Percentiles rank a stretch among this genome's conserved stretches.
Evolutionary conservation across 2,329 filamentous ascomycete genomes (phyloP).

Genomic region (Colletotrichum sp.): DNA sequence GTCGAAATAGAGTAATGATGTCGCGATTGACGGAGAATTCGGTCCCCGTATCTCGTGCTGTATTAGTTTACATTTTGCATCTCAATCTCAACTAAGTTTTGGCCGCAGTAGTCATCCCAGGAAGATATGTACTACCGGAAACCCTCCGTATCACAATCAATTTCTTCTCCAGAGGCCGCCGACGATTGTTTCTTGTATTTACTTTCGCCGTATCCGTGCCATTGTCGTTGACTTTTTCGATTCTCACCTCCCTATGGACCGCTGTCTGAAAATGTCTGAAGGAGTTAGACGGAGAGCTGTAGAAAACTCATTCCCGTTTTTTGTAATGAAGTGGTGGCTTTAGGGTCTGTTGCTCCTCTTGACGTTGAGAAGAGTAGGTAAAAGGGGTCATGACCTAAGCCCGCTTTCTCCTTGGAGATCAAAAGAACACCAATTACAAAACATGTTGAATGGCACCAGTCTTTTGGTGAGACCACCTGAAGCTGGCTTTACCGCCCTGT

Average conservation of each 20-base stretch:
- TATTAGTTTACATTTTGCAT: not conserved
- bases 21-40: not conserved
- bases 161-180: not conserved
- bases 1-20: not conserved
- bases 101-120: not conserved
- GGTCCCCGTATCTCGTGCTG: not conserved
- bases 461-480: not conserved
- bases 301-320: not conserved
- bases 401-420: not conserved
- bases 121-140: not conserved
- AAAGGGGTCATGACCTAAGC: not conserved
- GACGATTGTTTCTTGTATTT: fast-evolving
- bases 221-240: fast-evolving
- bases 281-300: not conserved
- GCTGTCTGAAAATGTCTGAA: not conserved
- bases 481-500: not conserved
- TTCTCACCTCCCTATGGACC: fast-evolving
- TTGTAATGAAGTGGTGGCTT: not conserved
- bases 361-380: not conserved
- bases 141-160: not conserved
- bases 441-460: not conserved
- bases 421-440: not conserved
- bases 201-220: fast-evolving
- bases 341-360: not conserved
- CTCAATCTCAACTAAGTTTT: not conserved